Evolutionary conservation across 106 monocot genomes (phyloP).

Genomic region (Acorus calamus): DNA sequence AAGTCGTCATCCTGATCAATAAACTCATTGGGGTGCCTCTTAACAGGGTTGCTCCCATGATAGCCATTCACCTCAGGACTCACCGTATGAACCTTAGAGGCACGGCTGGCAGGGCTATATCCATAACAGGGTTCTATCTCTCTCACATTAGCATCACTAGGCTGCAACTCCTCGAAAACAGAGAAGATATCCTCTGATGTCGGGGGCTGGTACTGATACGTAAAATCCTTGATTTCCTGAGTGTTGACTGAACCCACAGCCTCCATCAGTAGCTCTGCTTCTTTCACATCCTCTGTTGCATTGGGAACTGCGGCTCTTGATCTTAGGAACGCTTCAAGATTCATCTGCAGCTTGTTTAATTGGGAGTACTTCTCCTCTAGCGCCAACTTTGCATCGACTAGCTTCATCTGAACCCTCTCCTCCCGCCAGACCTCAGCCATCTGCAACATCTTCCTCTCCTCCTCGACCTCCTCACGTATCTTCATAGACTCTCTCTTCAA

Average conservation of each 20-base stretch:
- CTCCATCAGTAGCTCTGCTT: slow-evolving; percentile 58
- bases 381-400: slow-evolving; percentile 80
- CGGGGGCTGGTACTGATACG: slow-evolving; percentile 44
- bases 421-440: slow-evolving; percentile 99
- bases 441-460: slow-evolving; percentile 93
- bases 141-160: slow-evolving; percentile 37
- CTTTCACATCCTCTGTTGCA: slow-evolving; percentile 14
- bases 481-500: slow-evolving; percentile 61
- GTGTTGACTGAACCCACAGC: slow-evolving; percentile 29
- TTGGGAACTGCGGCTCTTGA: slow-evolving; percentile 1
- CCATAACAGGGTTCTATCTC: slow-evolving; percentile 48
- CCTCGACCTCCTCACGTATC: slow-evolving; percentile 74
- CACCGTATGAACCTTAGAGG: slow-evolving; percentile 43
- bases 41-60: slow-evolving; percentile 14
- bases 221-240: slow-evolving; percentile 64
- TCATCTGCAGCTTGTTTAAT: slow-evolving; percentile 43
- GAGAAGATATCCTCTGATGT: slow-evolving; percentile 77
- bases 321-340: slow-evolving; percentile 50
- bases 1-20: slow-evolving; percentile 27
- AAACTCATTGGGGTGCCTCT: slow-evolving; percentile 16
- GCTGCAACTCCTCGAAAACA: slow-evolving; percentile 62
- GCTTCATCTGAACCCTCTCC: slow-evolving; percentile 98
- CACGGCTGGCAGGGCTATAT: slow-evolving; percentile 23
- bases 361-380: slow-evolving; percentile 77
- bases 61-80: slow-evolving; percentile 42